Evolutionary conservation across 768 basidiomycete species (phyloP).

Genomic region (Trametes punicea): DNA sequence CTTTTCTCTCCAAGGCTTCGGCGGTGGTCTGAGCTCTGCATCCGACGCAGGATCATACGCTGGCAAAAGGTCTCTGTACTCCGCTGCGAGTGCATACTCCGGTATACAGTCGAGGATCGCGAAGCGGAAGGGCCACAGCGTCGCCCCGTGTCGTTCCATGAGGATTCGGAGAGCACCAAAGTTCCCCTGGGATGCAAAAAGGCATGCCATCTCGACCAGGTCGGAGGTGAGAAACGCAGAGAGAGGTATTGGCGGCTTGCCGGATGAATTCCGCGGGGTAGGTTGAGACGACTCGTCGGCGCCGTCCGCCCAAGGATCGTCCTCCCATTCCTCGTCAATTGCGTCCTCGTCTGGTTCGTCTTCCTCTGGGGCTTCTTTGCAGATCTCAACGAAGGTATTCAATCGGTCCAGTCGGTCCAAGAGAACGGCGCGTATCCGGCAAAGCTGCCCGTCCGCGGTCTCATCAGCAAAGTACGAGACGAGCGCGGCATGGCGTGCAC

Average conservation of each 20-base stretch:
- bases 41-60: constrained; percentile 47
- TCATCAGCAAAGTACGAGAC: constrained; percentile 51
- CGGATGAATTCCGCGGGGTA: constrained; percentile 7
- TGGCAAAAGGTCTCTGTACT: constrained; percentile 63
- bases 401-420: constrained; percentile 65
- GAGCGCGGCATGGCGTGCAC: constrained; percentile 30
- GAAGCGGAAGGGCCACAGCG: constrained; percentile 69
- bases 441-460: constrained; percentile 63
- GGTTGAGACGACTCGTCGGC: constrained; percentile 28
- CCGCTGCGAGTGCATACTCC: constrained; percentile 61
- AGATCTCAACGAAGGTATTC: constrained; percentile 69
- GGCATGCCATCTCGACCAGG: constrained; percentile 55
- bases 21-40: constrained; percentile 36
- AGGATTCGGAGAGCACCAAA: constrained; percentile 59
- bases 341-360: constrained; percentile 16
- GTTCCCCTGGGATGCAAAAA: constrained; percentile 61
- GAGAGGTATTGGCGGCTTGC: constrained; percentile 49
- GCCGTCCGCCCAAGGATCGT: constrained; percentile 73
- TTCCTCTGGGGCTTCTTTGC: constrained; percentile 36
- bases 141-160: constrained; percentile 48
- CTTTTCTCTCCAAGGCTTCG: constrained; percentile 47
- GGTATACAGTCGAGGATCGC: constrained; percentile 72
- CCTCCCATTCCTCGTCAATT: constrained; percentile 62
- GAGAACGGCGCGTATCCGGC: constrained; percentile 62
- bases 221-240: constrained; percentile 60